phyloP scores from a whole-genome alignment of 306 rosid species.

The Cucumis cinereus region DNA sequence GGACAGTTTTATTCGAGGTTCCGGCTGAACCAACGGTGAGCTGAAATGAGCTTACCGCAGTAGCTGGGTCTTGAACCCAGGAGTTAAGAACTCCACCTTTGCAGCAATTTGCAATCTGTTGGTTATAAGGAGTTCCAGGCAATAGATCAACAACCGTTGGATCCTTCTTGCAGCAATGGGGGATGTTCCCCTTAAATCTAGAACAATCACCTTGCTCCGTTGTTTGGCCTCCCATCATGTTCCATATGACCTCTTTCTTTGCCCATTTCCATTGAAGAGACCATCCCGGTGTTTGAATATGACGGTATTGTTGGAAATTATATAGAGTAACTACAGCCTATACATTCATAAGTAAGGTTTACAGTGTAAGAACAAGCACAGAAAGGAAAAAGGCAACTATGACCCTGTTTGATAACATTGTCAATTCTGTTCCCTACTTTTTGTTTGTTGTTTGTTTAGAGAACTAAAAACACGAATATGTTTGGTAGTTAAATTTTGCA shows the following conservation, averaged over 20 bases:
- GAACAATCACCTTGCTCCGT: constrained; percentile 96
- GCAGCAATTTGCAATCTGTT: constrained; percentile 73
- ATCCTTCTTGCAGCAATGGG: constrained; percentile 62
- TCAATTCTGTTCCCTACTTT: no score
- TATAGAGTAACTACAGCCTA: constrained; percentile 63
- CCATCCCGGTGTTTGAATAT: constrained; percentile 79
- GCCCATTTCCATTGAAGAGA: constrained; percentile 73
- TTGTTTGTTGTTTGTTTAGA: no score
- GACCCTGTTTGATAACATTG: no score
- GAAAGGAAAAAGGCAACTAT: neutral
- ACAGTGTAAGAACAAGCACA: neutral
- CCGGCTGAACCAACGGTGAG: constrained; percentile 69
- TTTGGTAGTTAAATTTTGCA: neutral
- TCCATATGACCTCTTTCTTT: constrained; percentile 83
- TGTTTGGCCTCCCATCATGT: constrained; percentile 58
- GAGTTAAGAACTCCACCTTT: constrained; percentile 82
- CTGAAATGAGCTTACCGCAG: constrained; percentile 60
- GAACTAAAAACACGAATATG: no score
- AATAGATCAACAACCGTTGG: constrained; percentile 69
- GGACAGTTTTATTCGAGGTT: constrained; percentile 53
- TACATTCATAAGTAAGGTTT: neutral
- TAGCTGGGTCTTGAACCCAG: constrained; percentile 57
- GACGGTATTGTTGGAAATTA: constrained; percentile 79
- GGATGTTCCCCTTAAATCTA: constrained; percentile 33
- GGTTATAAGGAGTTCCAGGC: constrained; percentile 79